Base-by-base conservation (phyloP, 371 early-diverging fungal species). In the Cladochytrium tenue region DNA sequence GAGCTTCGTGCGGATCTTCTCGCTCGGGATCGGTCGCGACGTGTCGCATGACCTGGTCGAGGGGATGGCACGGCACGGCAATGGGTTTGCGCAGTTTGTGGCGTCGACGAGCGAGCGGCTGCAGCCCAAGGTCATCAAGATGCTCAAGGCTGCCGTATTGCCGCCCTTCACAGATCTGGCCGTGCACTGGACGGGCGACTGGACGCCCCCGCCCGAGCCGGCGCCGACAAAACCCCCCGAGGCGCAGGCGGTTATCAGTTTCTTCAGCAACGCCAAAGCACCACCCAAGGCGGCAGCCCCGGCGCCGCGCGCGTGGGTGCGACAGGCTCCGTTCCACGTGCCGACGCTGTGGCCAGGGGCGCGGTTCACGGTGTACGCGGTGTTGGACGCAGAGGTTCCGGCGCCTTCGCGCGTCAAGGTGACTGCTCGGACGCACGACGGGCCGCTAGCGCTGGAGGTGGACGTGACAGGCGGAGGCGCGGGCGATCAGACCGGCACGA, bases 41-140 rank as follows among this genome's bases (percentile, higher is more conserved):
- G 84, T 83, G 20, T 80, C 81, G 26, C 76, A 74, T 71, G 62
- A 75, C 34, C 66, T 83, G 35, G 79, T 83, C 33, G 78, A 83
- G 33, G 75, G 77, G 33, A 61, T 82, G 30, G 78, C 82, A 36
- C 62, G 77, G 26, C 74, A 63, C 23, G 84, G 84, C 17, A 68
- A 68, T 13, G 82, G 82, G 27, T 79, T 71, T 34, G 74, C 82
- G 1, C 72, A 83, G 58, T 75, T 75, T 56, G 84, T 80, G 2
- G 74, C 68, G 5, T 72, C 69, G 43, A 43, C 13, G 13, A 62
- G 62, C 20, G 84, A 83, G 66, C 64, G 78, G 36, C 69, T 82
- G 76, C 80, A 81, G 51, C 70, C 69, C 53, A 83, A 83, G 59
- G 58, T 80, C 27, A 64, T 80, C 25, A 74, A 73, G 59, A 75